Percentiles rank a stretch among this genome's conserved stretches.
Evolutionary conservation across 2,329 filamentous ascomycete species (phyloP).

Genomic region (Xylaria sp.): DNA sequence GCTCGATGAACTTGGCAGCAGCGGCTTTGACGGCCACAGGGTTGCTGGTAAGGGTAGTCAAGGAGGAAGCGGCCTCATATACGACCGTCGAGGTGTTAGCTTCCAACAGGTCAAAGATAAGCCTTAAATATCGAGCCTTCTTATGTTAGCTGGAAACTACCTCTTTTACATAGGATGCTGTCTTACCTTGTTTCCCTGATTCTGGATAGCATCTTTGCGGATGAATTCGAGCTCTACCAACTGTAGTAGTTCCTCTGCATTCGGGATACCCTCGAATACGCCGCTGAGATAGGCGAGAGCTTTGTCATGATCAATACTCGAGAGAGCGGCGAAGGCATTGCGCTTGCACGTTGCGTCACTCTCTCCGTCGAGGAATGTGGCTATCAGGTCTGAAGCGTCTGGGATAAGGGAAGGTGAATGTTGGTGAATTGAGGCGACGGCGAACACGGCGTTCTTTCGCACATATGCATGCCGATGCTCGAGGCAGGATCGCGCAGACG

Average conservation of each 20-base stretch:
- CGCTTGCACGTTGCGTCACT: conserved; percentile 96
- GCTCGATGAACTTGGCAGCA: conserved; percentile 92
- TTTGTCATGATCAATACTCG: conserved; percentile 91
- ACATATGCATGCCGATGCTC: conserved; percentile 98
- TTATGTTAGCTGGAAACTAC: conserved; percentile 19
- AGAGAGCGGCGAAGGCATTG: conserved; percentile 92
- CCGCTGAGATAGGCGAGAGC: conserved; percentile 85
- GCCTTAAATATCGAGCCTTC: conserved; percentile 83
- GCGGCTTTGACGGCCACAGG: conserved; percentile 97
- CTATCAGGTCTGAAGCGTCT: conserved; percentile 90
- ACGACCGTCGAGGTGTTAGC: conserved; percentile 92
- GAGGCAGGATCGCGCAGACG: conserved; percentile 87
- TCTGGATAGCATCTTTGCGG: conserved; percentile 93
- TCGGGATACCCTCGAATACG: conserved; percentile 91
- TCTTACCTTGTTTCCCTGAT: conserved; percentile 87
- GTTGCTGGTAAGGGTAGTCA: conserved; percentile 93
- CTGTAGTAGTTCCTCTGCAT: conserved; percentile 91
- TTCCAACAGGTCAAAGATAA: conserved; percentile 97
- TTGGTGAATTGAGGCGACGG: conserved; percentile 87
- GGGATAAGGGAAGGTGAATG: conserved; percentile 92
- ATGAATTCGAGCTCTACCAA: conserved; percentile 97
- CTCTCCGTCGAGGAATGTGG: conserved; percentile 87
- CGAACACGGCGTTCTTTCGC: conserved; percentile 96
- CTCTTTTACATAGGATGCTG: neutral
- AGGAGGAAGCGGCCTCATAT: conserved; percentile 94